Evolutionary conservation across 169 alveolate species (phyloP), one percentile per base, ranked within the genome.

Genomic region (Amoebophrya sp.): DNA sequence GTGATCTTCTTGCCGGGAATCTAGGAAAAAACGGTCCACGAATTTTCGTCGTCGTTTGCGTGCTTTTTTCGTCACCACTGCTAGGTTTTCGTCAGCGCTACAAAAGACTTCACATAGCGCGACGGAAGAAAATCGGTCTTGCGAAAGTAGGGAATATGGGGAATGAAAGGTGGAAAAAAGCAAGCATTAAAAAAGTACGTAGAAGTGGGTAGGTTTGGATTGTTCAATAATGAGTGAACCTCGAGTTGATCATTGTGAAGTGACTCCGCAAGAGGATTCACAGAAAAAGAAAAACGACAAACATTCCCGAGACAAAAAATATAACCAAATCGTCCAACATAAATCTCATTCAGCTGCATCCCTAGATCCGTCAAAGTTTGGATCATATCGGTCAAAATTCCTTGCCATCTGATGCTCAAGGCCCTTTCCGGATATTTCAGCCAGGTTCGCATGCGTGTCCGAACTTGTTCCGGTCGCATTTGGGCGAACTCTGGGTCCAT

Each of bases 371-470:
- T 65, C 36, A 65, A 36, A 29, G n/a, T 36, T 36, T 65, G 83
- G 26, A 65, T 65, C 83, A 65, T 65, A 36, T 65, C 83, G 33
- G 83, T 65, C 36, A 65, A 26, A 29, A 65, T 36, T 36, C 38
- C 18, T 36, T 65, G 83, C 36, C 12, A 65, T 36, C 83, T 29
- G 83, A 65, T 65, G 83, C 38, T 26, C 36, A 65, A 0, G 39
- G 83, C 83, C 38, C 83, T 29, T 36, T 65, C 83, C 36, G 83
- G 83, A 36, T 65, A 65, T 36, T 18, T 1, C 36, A 65, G 83
- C 83, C 83, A 65, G 83, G 83, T 65, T 29, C 83, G 83, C 83
- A 65, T 65, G 83, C 83, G 83, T 6, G 33, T 26, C 83, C 3
- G 3, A 29, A 65, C 83, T 36, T 65, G 83, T 6, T 65, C 83